phyloP scores from a whole-genome alignment of 1,284 basidiomycete genomes.

The Cutaneotrichosporon spelunceum region DNA sequence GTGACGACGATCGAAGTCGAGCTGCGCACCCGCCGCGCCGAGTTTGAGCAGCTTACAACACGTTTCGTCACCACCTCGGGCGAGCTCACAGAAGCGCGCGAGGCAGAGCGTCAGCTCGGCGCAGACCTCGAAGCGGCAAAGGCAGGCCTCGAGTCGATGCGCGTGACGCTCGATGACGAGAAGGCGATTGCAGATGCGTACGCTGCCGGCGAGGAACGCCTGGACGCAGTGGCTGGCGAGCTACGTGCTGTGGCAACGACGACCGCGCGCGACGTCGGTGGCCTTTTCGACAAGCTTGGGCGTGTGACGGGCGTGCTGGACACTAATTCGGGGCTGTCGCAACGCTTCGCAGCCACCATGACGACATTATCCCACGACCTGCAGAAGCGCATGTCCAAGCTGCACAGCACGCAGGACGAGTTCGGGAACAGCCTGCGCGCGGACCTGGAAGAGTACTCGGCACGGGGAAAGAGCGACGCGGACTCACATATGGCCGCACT shows the following conservation, averaged over 20 bases:
- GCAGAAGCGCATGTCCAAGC: constrained; percentile 56
- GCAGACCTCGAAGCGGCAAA: constrained; percentile 60
- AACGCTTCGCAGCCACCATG: constrained; percentile 61
- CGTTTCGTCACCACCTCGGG: constrained; percentile 69
- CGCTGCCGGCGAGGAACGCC: constrained; percentile 65
- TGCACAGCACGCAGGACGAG: constrained; percentile 54
- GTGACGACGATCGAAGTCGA: constrained; percentile 79
- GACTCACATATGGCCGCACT: constrained; percentile 31
- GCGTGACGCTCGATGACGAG: constrained; percentile 69
- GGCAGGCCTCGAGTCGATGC: constrained; percentile 59
- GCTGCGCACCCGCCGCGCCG: constrained; percentile 72
- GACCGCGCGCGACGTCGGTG: constrained; percentile 67
- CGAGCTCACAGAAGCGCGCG: constrained; percentile 61
- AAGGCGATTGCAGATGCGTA: constrained; percentile 70
- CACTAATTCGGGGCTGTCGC: constrained; percentile 65
- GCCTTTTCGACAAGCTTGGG: constrained; percentile 78
- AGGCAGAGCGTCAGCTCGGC: constrained; percentile 58
- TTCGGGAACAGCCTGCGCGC: constrained; percentile 56
- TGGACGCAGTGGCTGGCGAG: constrained; percentile 68
- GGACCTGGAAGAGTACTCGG: constrained; percentile 60
- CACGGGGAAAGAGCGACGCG: constrained; percentile 56
- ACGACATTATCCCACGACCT: constrained; percentile 64
- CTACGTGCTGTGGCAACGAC: constrained; percentile 66
- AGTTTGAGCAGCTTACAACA: constrained; percentile 82
- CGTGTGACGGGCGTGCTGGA: constrained; percentile 68